Evolutionary conservation across 371 early-diverging fungal genomes (phyloP), one percentile per base, ranked within the genome.

Genomic region (Mortierella sp.): DNA sequence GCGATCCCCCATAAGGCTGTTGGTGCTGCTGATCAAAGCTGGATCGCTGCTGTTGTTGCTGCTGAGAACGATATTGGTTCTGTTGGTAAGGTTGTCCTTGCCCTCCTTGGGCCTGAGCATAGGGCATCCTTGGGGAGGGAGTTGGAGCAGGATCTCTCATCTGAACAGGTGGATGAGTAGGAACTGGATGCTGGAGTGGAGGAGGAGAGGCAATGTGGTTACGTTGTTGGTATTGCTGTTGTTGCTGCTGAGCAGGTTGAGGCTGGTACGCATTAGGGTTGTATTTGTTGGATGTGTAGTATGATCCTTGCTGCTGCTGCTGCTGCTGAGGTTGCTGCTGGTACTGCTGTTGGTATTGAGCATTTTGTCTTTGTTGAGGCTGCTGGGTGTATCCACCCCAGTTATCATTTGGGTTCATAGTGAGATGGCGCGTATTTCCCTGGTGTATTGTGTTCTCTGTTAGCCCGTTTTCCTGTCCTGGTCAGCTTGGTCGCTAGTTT

Each of bases 121-220:
- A 79, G 26, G 47, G 40, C 79, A 79, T 79, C 47, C 79, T 79
- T 51, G 89, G 87, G 34, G 89, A 86, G n/a, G 89, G 87, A 10
- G 87, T 75, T 5, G 72, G 67, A n/a, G 60, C 75, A n/a, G 88
- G 75, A 45, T 88, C 86, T 43, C 84, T 85, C 73, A 90, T 88
- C 77, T 89, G 87, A 23, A 89, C 86, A 57, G 89, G 89, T 31
- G 91, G 91, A 85, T 90, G 91, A 62, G 88, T 88, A 55, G 91
- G 91, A 23, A 90, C 87, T 28, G 91, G 91, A 82, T 91, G 91
- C 59, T 90, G 90, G 51, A 91, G 79, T n/a, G 91, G 91, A n/a
- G 91, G 91, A 49, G 91, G 90, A 34, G 91, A 79, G 23, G 79
- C 40, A 72, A 79, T 65, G 49, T 76, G 76, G 66, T 43, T 63